phyloP scores from a whole-genome alignment of 176 grass and related monocot genomes.

The Oryza meyeriana region DNA sequence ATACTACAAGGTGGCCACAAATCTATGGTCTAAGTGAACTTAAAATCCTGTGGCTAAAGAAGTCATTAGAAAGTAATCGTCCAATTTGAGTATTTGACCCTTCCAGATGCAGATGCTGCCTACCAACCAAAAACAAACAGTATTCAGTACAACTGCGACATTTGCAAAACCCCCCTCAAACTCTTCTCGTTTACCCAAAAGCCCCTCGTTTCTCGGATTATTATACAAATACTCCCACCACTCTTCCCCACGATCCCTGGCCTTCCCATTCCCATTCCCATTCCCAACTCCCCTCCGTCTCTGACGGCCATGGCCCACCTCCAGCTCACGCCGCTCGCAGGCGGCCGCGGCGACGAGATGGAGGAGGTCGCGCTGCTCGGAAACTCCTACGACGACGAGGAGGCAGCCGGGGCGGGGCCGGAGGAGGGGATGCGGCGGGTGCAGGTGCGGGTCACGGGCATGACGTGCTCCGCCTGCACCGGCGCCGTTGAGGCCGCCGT shows the following conservation, averaged over 20 bases:
- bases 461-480: slow-evolving; percentile 96
- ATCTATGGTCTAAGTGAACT: too few relatives aligned
- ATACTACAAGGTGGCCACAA: too few relatives aligned
- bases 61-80: too few relatives aligned
- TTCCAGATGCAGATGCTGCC: too few relatives aligned
- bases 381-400: slow-evolving; percentile 47
- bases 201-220: not conserved
- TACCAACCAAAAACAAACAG: too few relatives aligned
- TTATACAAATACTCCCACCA: not conserved
- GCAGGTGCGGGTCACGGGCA: slow-evolving; percentile 74
- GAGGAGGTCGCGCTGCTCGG: slow-evolving; percentile 87
- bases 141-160: not conserved
- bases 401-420: not conserved
- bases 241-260: not conserved
- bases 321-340: slow-evolving; percentile 59
- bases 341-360: slow-evolving; percentile 42
- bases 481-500: slow-evolving; percentile 78
- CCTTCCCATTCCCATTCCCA: not conserved
- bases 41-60: too few relatives aligned
- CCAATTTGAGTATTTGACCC: too few relatives aligned
- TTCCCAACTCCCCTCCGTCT: not conserved
- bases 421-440: slow-evolving; percentile 51
- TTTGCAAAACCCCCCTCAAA: slow-evolving; percentile 1
- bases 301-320: slow-evolving; percentile 53
- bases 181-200: fast-evolving